These are phyloP conservation scores for Byssoonygena ceratinophila DNA, from an alignment of 2,329 filamentous ascomycete species.

Conservation along the genomic window DNA sequence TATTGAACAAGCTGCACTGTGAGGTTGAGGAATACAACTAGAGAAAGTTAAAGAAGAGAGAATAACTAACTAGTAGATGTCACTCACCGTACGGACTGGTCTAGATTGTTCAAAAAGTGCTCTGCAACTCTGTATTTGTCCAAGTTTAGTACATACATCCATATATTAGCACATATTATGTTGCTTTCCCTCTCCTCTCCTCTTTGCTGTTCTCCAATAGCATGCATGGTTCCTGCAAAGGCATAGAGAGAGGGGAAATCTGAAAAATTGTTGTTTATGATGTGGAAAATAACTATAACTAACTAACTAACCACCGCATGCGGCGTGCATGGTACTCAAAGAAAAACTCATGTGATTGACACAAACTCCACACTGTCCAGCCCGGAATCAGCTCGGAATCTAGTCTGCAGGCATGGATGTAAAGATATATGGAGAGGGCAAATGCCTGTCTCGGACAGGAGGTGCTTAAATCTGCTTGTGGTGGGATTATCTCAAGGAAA, in stretches of 20 bases:
- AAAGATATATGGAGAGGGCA: neutral
- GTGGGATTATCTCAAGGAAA: no score
- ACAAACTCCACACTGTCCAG: neutral
- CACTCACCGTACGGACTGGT: no score
- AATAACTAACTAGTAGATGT: no score
- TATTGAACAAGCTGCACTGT: no score
- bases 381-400: constrained; percentile 6
- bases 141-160: no score
- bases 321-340: neutral
- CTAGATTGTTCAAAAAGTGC: no score
- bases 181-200: neutral
- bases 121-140: no score
- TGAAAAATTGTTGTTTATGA: no score
- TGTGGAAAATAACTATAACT: neutral
- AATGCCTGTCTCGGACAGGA: neutral
- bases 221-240: neutral
- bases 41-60: no score
- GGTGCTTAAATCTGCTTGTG: no score
- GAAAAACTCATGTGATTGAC: constrained; percentile 8
- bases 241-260: neutral
- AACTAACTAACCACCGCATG: neutral
- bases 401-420: constrained; percentile 2
- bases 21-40: no score
- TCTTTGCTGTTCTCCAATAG: neutral
- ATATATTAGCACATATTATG: no score